These are phyloP conservation scores for Brassica rapa DNA, from an alignment of 345 rosid genomes.

Conservation along the genomic window DNA sequence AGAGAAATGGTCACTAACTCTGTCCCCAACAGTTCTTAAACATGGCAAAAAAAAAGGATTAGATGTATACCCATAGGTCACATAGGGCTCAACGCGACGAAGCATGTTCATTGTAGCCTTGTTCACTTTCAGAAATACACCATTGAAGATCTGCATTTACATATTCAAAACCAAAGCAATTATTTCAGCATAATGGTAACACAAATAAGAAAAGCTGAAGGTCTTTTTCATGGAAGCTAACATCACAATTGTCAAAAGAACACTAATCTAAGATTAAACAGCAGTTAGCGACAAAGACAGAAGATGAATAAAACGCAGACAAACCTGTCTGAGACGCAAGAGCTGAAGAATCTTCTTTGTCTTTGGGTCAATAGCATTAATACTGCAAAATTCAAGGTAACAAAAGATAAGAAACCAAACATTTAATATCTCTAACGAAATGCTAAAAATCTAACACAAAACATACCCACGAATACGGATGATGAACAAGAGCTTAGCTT, in stretches of 20 bases:
- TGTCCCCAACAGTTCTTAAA: background rate
- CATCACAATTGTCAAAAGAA: too few species aligned
- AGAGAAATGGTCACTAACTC: background rate
- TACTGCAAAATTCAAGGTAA: conserved; percentile 46
- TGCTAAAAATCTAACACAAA: background rate
- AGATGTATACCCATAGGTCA: conserved; percentile 71
- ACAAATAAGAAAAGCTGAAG: background rate
- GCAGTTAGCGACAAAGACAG: background rate
- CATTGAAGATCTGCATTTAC: conserved; percentile 73
- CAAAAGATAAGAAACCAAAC: background rate
- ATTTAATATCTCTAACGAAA: background rate
- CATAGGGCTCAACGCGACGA: conserved; percentile 91
- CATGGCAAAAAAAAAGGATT: background rate
- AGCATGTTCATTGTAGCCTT: conserved; percentile 92
- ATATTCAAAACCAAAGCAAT: background rate
- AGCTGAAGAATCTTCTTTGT: conserved; percentile 88
- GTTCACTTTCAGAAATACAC: conserved; percentile 90
- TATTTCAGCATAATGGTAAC: background rate
- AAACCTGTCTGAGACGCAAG: conserved; percentile 90
- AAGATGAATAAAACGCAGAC: background rate
- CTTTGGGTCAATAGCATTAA: conserved; percentile 89
- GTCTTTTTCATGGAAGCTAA: too few species aligned
- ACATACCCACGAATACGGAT: conserved; percentile 81
- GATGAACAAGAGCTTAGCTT: conserved; percentile 80
- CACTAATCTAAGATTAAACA: background rate